Conservation (phyloP, 345 rosid species). For the Eucalyptus cloeziana region DNA sequence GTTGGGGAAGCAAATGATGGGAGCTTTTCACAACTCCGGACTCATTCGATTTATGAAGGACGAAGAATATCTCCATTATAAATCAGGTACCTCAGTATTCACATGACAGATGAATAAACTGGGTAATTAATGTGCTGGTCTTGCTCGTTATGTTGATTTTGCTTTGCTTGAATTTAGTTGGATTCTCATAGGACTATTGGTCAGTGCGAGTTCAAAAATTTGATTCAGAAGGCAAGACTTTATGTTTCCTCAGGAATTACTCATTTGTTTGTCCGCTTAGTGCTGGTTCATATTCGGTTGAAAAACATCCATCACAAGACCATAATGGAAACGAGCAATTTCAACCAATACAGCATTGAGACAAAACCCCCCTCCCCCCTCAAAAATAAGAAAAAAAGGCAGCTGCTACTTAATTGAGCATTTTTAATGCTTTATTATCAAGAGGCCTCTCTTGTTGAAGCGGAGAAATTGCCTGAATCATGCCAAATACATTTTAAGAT, state of each 20-base stretch:
- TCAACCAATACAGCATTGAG: not conserved
- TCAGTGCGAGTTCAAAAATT: not conserved
- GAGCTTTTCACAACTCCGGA: not conserved
- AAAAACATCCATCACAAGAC: not conserved
- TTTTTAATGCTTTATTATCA: not conserved
- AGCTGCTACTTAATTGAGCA: not conserved
- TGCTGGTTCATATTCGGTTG: not conserved
- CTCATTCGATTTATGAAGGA: conserved; percentile 30
- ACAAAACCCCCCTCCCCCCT: too few species aligned
- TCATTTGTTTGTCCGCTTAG: not conserved
- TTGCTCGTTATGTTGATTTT: not conserved
- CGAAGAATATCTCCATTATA: conserved; percentile 4
- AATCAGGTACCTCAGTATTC: not conserved
- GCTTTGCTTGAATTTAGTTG: not conserved
- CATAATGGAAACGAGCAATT: not conserved
- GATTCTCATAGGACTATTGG: not conserved
- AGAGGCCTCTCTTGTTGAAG: not conserved
- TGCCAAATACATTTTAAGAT: not conserved
- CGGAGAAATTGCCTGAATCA: not conserved
- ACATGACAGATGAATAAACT: too few species aligned
- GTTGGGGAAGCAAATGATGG: not conserved
- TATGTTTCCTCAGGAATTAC: not conserved
- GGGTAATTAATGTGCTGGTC: too few species aligned
- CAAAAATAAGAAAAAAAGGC: not conserved
- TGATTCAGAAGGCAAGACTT: not conserved